These are phyloP conservation scores for Fusarium torreyae DNA, from an alignment of 2,329 filamentous ascomycete species.

Conservation along the genomic window DNA sequence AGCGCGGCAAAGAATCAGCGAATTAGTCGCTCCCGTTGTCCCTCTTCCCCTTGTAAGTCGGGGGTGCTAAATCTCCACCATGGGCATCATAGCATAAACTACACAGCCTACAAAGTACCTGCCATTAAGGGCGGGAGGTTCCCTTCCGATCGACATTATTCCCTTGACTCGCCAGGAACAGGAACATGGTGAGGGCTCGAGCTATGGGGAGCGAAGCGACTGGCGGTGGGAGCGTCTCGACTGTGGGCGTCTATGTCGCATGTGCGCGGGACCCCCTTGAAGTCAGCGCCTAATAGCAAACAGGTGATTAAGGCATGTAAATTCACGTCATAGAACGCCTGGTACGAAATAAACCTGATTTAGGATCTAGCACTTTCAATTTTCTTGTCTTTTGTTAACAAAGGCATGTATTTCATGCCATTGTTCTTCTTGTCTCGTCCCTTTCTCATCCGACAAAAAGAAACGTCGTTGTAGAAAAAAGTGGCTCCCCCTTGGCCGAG, in stretches of 20 bases:
- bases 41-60: slow-evolving; percentile 13
- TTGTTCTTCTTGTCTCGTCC: slow-evolving; percentile 6
- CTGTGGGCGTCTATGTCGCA: slow-evolving; percentile 46
- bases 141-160: slow-evolving; percentile 31
- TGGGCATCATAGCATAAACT: slow-evolving; percentile 32
- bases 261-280: slow-evolving; percentile 34
- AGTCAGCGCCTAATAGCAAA: slow-evolving; percentile 35
- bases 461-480: slow-evolving; percentile 19
- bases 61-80: slow-evolving; percentile 20
- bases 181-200: not conserved
- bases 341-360: not conserved
- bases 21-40: slow-evolving; percentile 39
- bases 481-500: slow-evolving; percentile 30
- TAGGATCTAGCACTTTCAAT: not conserved
- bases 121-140: slow-evolving; percentile 4
- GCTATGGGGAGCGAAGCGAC: slow-evolving; percentile 33
- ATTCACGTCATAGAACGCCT: slow-evolving; percentile 1
- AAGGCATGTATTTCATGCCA: slow-evolving; percentile 18
- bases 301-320: not conserved
- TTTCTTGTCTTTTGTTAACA: not conserved
- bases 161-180: slow-evolving; percentile 27
- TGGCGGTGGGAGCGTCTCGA: slow-evolving; percentile 44
- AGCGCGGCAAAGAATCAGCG: slow-evolving; percentile 38
- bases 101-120: not conserved
- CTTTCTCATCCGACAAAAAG: not conserved